Percentiles rank a stretch among this genome's conserved stretches.
Evolutionary conservation across 2,329 filamentous ascomycete species (phyloP).

Genomic region (Colletotrichum sublineola): DNA sequence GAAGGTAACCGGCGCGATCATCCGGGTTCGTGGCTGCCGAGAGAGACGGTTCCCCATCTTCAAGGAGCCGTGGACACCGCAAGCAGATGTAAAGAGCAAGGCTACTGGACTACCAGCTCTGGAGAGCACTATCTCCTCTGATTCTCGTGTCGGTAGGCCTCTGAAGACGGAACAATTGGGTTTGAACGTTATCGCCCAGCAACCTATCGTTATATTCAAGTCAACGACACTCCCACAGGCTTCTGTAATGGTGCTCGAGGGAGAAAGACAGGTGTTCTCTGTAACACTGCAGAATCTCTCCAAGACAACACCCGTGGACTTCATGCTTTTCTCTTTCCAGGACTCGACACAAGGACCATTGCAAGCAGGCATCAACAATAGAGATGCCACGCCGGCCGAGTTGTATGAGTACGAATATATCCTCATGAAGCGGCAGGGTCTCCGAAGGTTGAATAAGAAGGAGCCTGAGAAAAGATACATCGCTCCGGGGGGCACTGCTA

Average conservation of each 20-base stretch:
- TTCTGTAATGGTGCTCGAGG: slow-evolving; percentile 92
- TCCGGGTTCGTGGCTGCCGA: slow-evolving; percentile 85
- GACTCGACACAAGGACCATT: slow-evolving; percentile 87
- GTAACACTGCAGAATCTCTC: slow-evolving; percentile 87
- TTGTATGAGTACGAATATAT: slow-evolving; percentile 89
- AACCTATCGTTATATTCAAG: slow-evolving; percentile 83
- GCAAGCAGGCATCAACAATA: slow-evolving; percentile 79
- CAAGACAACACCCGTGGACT: slow-evolving; percentile 77
- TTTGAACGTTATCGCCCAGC: slow-evolving; percentile 82
- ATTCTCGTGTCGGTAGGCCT: slow-evolving; percentile 54
- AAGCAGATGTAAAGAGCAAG: slow-evolving; percentile 81
- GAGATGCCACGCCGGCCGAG: slow-evolving; percentile 82
- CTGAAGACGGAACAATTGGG: slow-evolving; percentile 67
- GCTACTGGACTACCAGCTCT: slow-evolving; percentile 75
- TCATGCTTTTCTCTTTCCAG: slow-evolving; percentile 89
- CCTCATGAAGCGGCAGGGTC: slow-evolving; percentile 79
- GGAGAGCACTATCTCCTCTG: slow-evolving; percentile 57
- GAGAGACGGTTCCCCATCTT: slow-evolving; percentile 90
- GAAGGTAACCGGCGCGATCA: slow-evolving; percentile 80
- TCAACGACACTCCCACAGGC: slow-evolving; percentile 85
- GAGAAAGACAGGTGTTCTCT: slow-evolving; percentile 82
- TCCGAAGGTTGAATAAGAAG: slow-evolving; percentile 64
- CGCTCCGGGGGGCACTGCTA: slow-evolving; percentile 74
- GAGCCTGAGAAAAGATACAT: slow-evolving; percentile 72
- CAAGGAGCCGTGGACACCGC: slow-evolving; percentile 79